Percentiles rank a stretch among this genome's conserved stretches.
Evolutionary conservation across 2,329 filamentous ascomycete genomes (phyloP).

Genomic region (Penicillium sp.): DNA sequence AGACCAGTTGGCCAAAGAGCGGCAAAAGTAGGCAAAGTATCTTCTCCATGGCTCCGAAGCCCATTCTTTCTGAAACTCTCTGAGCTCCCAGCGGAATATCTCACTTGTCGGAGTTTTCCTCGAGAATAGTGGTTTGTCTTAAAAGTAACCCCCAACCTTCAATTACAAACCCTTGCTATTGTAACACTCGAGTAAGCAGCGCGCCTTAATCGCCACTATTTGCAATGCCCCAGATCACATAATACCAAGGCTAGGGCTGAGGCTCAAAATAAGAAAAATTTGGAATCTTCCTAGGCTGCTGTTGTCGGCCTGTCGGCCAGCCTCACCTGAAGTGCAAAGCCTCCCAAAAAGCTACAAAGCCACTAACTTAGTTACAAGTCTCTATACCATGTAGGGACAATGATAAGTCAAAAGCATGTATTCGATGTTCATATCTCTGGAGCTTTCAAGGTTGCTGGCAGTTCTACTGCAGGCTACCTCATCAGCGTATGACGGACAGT

Average conservation of each 20-base stretch:
- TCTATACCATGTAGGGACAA: background rate
- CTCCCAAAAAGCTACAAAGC: background rate
- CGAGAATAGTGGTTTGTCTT: background rate
- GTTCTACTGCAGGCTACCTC: background rate
- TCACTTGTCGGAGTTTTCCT: background rate
- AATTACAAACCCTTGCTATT: background rate
- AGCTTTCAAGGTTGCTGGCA: background rate
- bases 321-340: background rate
- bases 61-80: background rate
- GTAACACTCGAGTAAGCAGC: background rate
- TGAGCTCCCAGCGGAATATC: background rate
- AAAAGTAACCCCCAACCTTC: background rate
- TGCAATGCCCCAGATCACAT: background rate
- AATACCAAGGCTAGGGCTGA: background rate
- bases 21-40: background rate
- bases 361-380: background rate
- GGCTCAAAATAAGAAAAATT: background rate
- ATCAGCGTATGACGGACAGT: background rate
- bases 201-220: background rate
- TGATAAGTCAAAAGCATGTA: background rate
- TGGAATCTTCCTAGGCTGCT: background rate
- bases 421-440: background rate
- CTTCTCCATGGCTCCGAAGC: background rate
- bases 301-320: background rate
- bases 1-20: background rate